These are phyloP conservation scores for Ramularia endophylla DNA, from an alignment of 2,329 filamentous ascomycete species.

Conservation along the genomic window DNA sequence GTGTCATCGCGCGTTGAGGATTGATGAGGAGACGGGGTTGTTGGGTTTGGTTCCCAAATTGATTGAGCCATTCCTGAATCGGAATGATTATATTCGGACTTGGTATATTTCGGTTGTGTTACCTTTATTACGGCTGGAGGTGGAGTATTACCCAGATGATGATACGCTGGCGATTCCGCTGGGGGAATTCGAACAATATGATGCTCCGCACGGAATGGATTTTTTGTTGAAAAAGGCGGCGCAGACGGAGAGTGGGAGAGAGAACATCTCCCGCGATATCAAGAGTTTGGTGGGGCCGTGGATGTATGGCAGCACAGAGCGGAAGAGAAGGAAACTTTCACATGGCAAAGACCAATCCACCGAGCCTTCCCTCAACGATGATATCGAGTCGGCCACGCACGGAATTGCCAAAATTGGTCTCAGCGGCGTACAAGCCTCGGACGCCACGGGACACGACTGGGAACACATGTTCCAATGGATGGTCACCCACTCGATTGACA, in stretches of 20 bases:
- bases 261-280: conserved; percentile 54
- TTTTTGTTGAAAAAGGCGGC: conserved; percentile 57
- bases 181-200: conserved; percentile 56
- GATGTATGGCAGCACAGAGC: conserved; percentile 60
- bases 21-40: conserved; percentile 68
- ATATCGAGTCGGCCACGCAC: conserved; percentile 8
- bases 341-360: conserved; percentile 4
- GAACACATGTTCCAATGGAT: conserved; percentile 65
- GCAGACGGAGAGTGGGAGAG: conserved; percentile 20
- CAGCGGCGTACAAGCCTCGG: conserved; percentile 20
- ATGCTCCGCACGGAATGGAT: conserved; percentile 54
- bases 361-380: background rate
- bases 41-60: conserved; percentile 62
- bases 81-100: conserved; percentile 54
- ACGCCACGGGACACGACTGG: conserved; percentile 56
- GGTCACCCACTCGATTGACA: conserved; percentile 50
- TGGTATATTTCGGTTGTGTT: conserved; percentile 66
- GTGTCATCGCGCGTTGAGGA: conserved; percentile 59
- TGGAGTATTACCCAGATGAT: conserved; percentile 59
- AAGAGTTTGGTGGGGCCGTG: conserved; percentile 66
- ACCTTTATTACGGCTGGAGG: conserved; percentile 62
- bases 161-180: conserved; percentile 55
- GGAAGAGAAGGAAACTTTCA: conserved; percentile 41
- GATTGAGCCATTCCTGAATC: conserved; percentile 60
- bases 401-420: conserved; percentile 23